These are phyloP conservation scores for Cymbidium sinense DNA, from an alignment of 106 monocot genomes.

Conservation along the genomic window DNA sequence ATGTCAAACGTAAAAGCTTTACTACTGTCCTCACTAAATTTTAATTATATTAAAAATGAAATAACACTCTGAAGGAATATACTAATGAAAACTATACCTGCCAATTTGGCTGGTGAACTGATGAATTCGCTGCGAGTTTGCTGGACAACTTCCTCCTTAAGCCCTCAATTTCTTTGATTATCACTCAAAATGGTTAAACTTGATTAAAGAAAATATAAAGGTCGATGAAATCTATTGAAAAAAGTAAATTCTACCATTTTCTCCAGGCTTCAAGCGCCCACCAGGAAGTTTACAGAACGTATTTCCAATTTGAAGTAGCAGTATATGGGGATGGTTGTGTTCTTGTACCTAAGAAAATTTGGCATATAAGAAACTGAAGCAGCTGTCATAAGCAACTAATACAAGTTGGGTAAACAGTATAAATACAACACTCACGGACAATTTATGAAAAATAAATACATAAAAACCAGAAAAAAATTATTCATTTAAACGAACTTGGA, in stretches of 20 bases:
- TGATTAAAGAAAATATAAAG: background rate
- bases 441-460: background rate
- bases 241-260: slow-evolving; percentile 54
- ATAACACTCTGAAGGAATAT: background rate
- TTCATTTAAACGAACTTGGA: background rate
- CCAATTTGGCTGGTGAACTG: slow-evolving; percentile 74
- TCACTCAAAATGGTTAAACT: background rate
- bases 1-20: background rate
- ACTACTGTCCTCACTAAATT: background rate
- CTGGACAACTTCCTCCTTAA: slow-evolving; percentile 81
- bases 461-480: background rate
- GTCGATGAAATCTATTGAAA: background rate
- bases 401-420: background rate
- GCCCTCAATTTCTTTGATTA: slow-evolving; percentile 71
- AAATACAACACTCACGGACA: background rate
- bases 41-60: background rate
- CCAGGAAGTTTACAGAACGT: slow-evolving; percentile 97
- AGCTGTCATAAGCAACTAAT: background rate
- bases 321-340: slow-evolving; percentile 93
- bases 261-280: slow-evolving; percentile 91
- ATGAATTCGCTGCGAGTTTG: slow-evolving; percentile 79
- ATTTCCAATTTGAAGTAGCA: slow-evolving; percentile 90
- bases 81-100: slow-evolving; percentile 38
- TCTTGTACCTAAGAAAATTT: slow-evolving; percentile 65
- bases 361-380: background rate